Evolutionary conservation across 345 rosid genomes (phyloP).

Genomic region (Citrus cavaleriei): DNA sequence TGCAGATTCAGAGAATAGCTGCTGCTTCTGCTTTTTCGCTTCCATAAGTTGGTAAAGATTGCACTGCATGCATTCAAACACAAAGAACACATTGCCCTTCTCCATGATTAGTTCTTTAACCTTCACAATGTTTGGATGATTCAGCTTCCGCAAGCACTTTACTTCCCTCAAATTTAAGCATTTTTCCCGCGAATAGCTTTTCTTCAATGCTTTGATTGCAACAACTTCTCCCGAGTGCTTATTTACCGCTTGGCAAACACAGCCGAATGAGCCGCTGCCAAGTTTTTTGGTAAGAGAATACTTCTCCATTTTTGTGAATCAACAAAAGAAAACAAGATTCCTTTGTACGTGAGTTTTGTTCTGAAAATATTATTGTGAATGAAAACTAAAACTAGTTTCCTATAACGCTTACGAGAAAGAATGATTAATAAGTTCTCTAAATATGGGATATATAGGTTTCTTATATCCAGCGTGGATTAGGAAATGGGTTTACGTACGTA

Average conservation of each 20-base stretch:
- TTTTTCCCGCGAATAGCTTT: slow-evolving; percentile 83
- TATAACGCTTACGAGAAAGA: background rate
- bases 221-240: slow-evolving; percentile 82
- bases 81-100: slow-evolving; percentile 64
- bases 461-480: too few relatives aligned
- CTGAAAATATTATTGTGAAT: too few relatives aligned
- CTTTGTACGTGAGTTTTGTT: background rate
- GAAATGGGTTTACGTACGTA: too few relatives aligned
- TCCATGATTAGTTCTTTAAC: slow-evolving; percentile 86
- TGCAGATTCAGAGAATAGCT: slow-evolving; percentile 63
- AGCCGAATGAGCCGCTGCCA: slow-evolving; percentile 89
- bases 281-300: slow-evolving; percentile 71
- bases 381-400: background rate
- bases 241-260: slow-evolving; percentile 70
- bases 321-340: background rate
- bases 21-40: slow-evolving; percentile 39
- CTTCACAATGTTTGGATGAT: slow-evolving; percentile 84
- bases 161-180: slow-evolving; percentile 86
- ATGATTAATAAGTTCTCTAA: background rate
- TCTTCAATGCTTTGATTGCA: slow-evolving; percentile 87
- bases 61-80: slow-evolving; percentile 89
- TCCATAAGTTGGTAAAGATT: slow-evolving; percentile 77
- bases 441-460: too few relatives aligned
- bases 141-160: slow-evolving; percentile 77
- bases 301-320: slow-evolving; percentile 47